phyloP scores from a whole-genome alignment of 1,139 yeast species.

The Yamadazyma triangularis region DNA sequence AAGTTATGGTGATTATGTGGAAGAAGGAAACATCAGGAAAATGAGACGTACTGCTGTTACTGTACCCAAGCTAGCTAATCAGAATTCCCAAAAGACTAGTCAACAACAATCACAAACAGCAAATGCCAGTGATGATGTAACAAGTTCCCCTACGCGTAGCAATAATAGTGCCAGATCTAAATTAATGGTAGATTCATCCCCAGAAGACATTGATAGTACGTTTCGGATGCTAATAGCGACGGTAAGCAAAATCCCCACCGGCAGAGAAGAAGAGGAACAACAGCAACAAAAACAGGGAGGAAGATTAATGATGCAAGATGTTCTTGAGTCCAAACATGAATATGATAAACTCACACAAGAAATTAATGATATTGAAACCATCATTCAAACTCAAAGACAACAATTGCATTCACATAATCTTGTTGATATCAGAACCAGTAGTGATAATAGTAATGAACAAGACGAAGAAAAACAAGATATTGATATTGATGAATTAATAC shows the following conservation, averaged over 20 bases:
- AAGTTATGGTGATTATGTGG: conserved; percentile 17
- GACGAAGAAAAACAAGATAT: conserved; percentile 6
- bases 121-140: conserved; percentile 5
- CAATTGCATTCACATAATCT: conserved; percentile 25
- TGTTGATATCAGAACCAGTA: conserved; percentile 6
- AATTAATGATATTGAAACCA: conserved; percentile 22
- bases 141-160: conserved; percentile 10
- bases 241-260: conserved; percentile 20
- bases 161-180: neutral
- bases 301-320: no score
- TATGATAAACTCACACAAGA: conserved; percentile 20
- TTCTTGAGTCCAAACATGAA: conserved; percentile 18
- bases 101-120: no score
- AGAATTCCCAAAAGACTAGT: no score
- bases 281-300: conserved; percentile 14
- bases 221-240: conserved; percentile 8
- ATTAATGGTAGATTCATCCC: no score
- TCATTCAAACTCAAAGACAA: conserved; percentile 24
- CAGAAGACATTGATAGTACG: conserved; percentile 3
- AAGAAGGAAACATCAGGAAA: conserved; percentile 16
- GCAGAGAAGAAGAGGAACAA: conserved; percentile 7
- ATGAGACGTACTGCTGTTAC: conserved; percentile 19
- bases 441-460: conserved; percentile 4
- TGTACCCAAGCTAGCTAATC: conserved; percentile 17
- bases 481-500: conserved; percentile 29